Base-by-base conservation (phyloP, 352 stramenopile genomes). In the Thalassiosira tumida region DNA sequence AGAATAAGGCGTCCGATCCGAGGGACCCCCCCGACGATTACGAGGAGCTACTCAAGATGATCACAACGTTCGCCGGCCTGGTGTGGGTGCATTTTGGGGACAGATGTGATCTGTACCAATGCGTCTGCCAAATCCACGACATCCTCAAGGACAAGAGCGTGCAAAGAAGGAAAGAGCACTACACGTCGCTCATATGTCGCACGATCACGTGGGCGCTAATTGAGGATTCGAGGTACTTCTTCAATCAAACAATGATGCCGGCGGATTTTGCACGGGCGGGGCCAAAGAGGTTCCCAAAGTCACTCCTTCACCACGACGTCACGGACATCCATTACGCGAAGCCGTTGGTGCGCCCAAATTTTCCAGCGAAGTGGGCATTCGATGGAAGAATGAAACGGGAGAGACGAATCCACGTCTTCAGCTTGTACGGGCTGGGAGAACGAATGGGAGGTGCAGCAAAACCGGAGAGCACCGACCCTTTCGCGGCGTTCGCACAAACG, bases 71-170 rank as follows among this genome's bases (percentile, higher is more conserved):
- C 37, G 40, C 37, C 1, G 43, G n/a, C 29, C 24, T 83, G 26
- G 31, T 83, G 15, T 83, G 75, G 75, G 75, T 70, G 35, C 73
- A 64, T 2, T 81, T 81, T 81, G 73, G 73, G 26, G n/a, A 37
- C 3, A 31, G 65, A 17, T 83, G 75, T 40, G 37, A 83, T 73
- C 47, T 70, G 7, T 83, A 83, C 54, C 64, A 73, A 33, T 38
- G 50, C 6, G 13, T 83, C 1, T 31, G n/a, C 1, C 24, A 50
- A 1, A 50, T 83, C 47, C 21, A 70, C 5, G 35, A 72, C 14
- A 83, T 64, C 26, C 6, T 83, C 6, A 43, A 72, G 7, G 3
- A 70, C 5, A 47, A 51, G 21, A 72, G 37, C 2, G 75, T 83
- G 14, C 5, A 54, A 6, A 29, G 26, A 0, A 1, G 31, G 2